Base-by-base conservation (phyloP, 192 early-diverging fungal genomes). In the Podila horticola region DNA sequence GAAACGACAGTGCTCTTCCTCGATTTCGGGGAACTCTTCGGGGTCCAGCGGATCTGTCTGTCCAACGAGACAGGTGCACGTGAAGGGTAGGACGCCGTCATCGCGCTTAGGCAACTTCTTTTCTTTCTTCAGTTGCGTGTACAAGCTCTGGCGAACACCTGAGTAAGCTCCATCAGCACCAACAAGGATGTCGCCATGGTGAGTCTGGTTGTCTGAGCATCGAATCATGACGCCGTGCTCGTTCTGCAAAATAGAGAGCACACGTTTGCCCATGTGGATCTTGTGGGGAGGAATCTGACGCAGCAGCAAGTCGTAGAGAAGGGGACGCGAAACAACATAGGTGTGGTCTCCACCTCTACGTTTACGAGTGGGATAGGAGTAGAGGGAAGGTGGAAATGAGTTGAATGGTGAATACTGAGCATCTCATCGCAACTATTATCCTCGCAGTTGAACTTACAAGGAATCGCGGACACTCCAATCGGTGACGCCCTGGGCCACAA, bases 101-200 rank as follows among this genome's bases (percentile, higher is more conserved):
- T 71, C 70, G 8, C 11, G 19, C 4, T n/a, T 31, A 17, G 70
- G 70, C 5, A 71, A 51, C 20, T 57, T 22, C 4, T 41, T 33
- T 20, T 24, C 24, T 0, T 55, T n/a, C 6, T 38, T 22, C 5
- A 71, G n/a, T 15, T 57, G 45, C 1, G 20, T 13, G 13, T 71
- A 71, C 13, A 71, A 50, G 8, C 19, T 61, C 50, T 71, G 60
- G 15, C 70, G 70, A 19, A 71, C 62, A 5, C 59, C 59, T 2
- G 59, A 60, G 59, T 60, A 60, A 7, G 59, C 59, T 17, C 59
- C 59, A 5, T 60, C 70, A 15, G 70, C 70, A 26, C 70, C 70
- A 26, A 71, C 70, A 10, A 71, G 34, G 0, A 71, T 64, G 17
- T 71, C 49, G 24, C 70, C 69, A 2, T 62, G 10, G 29, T 70